A percentile compares a stretch with the other conserved stretches of the same genome.
phyloP scores from a whole-genome alignment of 164 flowering plant genomes.

The Hamamelis virginiana region DNA sequence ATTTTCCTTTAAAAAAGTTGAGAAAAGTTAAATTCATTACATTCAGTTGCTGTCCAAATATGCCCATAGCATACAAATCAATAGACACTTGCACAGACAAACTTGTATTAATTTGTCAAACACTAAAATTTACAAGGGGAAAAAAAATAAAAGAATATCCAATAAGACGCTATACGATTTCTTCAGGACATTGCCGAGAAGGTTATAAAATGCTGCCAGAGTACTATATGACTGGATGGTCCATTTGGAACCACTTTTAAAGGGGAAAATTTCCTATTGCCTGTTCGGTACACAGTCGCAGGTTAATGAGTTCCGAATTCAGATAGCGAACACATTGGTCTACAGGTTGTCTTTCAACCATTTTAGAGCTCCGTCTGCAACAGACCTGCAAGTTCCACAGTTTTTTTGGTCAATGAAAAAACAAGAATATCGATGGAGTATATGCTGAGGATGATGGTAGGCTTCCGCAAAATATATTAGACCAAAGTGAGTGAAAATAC shows the following conservation, averaged over 20 bases:
- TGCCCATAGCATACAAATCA: background rate
- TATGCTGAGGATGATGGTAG: background rate
- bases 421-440: background rate
- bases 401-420: background rate
- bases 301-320: conserved; percentile 3
- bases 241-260: background rate
- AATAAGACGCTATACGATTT: background rate
- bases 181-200: background rate
- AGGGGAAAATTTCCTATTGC: background rate
- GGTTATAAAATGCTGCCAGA: background rate
- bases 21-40: too few species aligned
- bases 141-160: conserved; percentile 26
- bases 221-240: conserved; percentile 2
- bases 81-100: background rate
- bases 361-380: conserved; percentile 74
- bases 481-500: background rate
- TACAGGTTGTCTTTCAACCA: conserved; percentile 86
- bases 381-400: conserved; percentile 56
- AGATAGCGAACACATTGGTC: conserved; percentile 7
- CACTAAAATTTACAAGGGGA: conserved; percentile 10
- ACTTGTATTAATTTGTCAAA: background rate
- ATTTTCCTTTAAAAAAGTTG: too few species aligned
- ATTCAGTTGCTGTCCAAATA: too few species aligned
- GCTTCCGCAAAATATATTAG: background rate
- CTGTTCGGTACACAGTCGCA: background rate